Base-by-base conservation (phyloP, 352 stramenopile genomes). In the Phytophthora pini region DNA sequence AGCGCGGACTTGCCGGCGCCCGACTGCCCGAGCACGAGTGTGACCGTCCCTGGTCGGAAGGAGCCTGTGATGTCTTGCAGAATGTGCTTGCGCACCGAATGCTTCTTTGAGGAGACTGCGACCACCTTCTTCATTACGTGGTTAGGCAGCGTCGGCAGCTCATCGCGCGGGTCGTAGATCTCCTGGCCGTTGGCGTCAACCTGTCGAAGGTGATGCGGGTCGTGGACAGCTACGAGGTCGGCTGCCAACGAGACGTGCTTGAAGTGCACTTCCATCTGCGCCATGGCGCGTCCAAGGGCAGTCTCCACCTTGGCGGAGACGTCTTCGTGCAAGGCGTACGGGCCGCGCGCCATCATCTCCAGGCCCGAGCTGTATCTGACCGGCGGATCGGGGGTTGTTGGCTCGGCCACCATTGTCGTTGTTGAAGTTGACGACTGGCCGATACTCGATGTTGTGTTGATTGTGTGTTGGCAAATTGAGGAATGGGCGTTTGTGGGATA, bases 181-280 rank as follows among this genome's bases (percentile, higher is more conserved):
- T 65, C 56, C 15, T 47, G 43, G 22, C 26, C 48, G 22, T 50
- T 61, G 38, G 38, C 40, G 5, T 58, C 54, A 11, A 50, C n/a
- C 13, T 46, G 51, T 44, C 36, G 10, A 24, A 43, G 41, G 26
- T 56, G 59, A 62, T 51, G 39, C 38, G 65, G 44, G 44, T 79
- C 64, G 15, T 79, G 75, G 12, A 68, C 63, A 36, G 59, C 53
- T 13, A 80, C 61, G 47, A 85, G 48, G 41, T 88, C 72, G 12
- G 77, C 80, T n/a, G 73, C 57, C 41, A 86, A 61, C 24, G 76
- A 80, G 20, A 89, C 62, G 56, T 89, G 52, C 46, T 80, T 63
- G 57, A 87, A 85, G 29, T 68, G 76, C 41, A 89, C 70, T 49
- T 85, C 79, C 66, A 86, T 77, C 54, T 86, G 76, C 20, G 80